Evolutionary conservation across 805 yeast genomes (phyloP), one percentile per base, ranked within the genome.

Genomic region (Naumovozyma castellii): DNA sequence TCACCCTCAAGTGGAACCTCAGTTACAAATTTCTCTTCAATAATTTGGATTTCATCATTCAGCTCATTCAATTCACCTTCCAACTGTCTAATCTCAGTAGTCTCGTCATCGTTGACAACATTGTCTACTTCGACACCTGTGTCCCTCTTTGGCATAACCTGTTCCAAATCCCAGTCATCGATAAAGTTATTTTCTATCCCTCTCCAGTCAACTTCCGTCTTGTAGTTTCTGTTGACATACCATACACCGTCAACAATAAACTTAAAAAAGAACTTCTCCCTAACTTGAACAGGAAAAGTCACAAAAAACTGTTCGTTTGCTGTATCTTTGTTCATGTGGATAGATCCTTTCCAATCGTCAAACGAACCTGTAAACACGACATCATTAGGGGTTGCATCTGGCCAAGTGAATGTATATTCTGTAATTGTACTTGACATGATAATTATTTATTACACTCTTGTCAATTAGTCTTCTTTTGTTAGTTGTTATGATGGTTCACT

Each of bases 171-270:
- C 10, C 27, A 32, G 17, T 32, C 36, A 4, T 37, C 35, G 12
- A 67, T 42, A 34, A 54, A 65, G 47, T 68, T 68, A 49, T 68
- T 68, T 28, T 54, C 53, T 37, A 59, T 62, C 1, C 67, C 66
- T 25, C 62, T 54, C 45, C 73, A 80, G 32, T 61, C 66, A 1
- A 3, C 17, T 40, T 70, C 71, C 16, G 64, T 55, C 38, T 59
- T 61, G 43, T 65, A 73, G 3, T 53, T 50, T 1, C 55, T 53
- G 39, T 64, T 67, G n/a, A 64, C 55, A 9, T 52, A 50, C 87
- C 87, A 81, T 34, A 71, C 69, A 32, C 78, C 84, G 56, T 81
- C 86, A 34, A 80, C 86, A 38, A 80, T 72, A 55, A 72, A 81
- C 64, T 72, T 72, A 58, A 71, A 72, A 17, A 52, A 57, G 22